phyloP scores from a whole-genome alignment of 2,329 filamentous ascomycete species.

The Pseudogymnoascus sp. region DNA sequence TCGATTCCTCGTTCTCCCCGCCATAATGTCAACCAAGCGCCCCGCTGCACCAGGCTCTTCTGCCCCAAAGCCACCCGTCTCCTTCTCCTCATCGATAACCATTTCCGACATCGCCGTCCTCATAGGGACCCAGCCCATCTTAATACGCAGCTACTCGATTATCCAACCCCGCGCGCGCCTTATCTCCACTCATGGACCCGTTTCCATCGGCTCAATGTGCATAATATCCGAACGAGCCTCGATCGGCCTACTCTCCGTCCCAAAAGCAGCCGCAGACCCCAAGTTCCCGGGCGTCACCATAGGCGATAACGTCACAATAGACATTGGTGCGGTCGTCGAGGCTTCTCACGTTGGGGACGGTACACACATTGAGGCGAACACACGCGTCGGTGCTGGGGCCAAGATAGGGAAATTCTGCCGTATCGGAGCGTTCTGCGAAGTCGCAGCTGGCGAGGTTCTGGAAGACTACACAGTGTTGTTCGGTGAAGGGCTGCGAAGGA shows the following conservation, averaged over 20 bases:
- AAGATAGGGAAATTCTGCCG: constrained; percentile 64
- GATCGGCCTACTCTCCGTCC: constrained; percentile 42
- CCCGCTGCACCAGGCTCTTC: constrained; percentile 46
- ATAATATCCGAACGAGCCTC: constrained; percentile 68
- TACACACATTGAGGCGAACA: constrained; percentile 55
- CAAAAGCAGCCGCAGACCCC: constrained; percentile 15
- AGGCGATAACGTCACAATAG: constrained; percentile 55
- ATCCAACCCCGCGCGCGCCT: constrained; percentile 82
- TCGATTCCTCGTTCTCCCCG: not conserved
- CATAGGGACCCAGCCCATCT: constrained; percentile 69
- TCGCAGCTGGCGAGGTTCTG: constrained; percentile 52
- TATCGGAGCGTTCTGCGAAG: constrained; percentile 56
- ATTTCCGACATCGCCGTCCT: constrained; percentile 59
- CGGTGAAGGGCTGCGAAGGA: constrained; percentile 53
- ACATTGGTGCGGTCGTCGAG: constrained; percentile 55
- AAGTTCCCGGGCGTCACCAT: constrained; percentile 39
- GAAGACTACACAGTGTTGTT: constrained; percentile 65
- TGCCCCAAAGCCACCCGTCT: constrained; percentile 53
- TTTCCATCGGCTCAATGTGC: constrained; percentile 74
- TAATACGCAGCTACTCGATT: constrained; percentile 68
- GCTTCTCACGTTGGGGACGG: constrained; percentile 43
- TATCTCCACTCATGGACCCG: constrained; percentile 69
- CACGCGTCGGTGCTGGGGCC: constrained; percentile 53
- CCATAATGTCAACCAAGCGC: constrained; percentile 28
- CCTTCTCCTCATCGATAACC: constrained; percentile 52